phyloP scores from a whole-genome alignment of 2,329 filamentous ascomycete species.

The Xylaria multiplex region DNA sequence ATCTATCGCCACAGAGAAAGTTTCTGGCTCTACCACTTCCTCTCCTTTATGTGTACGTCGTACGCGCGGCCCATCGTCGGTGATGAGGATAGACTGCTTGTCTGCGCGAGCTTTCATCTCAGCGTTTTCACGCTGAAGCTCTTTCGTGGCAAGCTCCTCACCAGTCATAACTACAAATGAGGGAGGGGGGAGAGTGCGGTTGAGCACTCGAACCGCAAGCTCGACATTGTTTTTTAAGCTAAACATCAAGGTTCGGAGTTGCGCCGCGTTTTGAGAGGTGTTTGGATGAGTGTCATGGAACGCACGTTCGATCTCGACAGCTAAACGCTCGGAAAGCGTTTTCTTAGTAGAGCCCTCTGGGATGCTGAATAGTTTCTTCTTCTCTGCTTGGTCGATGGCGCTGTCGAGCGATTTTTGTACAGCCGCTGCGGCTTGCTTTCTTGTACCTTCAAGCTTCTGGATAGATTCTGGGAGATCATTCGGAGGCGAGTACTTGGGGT shows the following conservation, averaged over 20 bases:
- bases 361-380: constrained; percentile 70
- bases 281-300: constrained; percentile 66
- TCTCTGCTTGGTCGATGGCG: constrained; percentile 73
- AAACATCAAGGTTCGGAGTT: constrained; percentile 80
- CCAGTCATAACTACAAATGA: constrained; percentile 87
- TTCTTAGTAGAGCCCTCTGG: constrained; percentile 72
- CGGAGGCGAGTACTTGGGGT: constrained; percentile 59
- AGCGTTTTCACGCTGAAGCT: constrained; percentile 81
- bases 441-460: constrained; percentile 66
- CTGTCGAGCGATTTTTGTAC: constrained; percentile 75
- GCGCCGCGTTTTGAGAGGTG: constrained; percentile 63
- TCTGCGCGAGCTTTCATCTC: constrained; percentile 81
- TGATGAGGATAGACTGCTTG: constrained; percentile 84
- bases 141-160: constrained; percentile 91
- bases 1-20: constrained; percentile 50
- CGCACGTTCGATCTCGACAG: constrained; percentile 82
- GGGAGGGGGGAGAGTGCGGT: constrained; percentile 75
- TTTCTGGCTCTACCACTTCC: constrained; percentile 84
- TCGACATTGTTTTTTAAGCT: constrained; percentile 91
- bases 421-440: constrained; percentile 75
- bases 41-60: constrained; percentile 95
- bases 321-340: constrained; percentile 73
- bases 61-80: constrained; percentile 79
- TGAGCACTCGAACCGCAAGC: constrained; percentile 79
- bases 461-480: constrained; percentile 63